Percentiles rank a stretch among this genome's conserved stretches.
Conservation (phyloP, 176 grass and related monocot species). For the Avena atlantica region DNA sequence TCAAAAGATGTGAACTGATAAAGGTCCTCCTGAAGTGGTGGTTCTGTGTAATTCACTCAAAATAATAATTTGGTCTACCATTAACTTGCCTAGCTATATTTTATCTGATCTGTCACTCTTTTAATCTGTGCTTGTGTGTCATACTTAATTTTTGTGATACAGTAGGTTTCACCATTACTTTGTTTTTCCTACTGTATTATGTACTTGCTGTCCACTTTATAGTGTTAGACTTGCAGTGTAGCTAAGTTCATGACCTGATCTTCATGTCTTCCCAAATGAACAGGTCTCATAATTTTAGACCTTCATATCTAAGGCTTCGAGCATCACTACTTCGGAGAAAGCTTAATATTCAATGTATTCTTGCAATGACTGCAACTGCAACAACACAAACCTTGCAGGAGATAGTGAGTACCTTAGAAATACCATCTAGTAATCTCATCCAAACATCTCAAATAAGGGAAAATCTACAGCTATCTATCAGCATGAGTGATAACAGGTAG, state of each 20-base stretch:
- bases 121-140: not conserved
- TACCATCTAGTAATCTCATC: slow-evolving; percentile 71
- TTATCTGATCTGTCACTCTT: not conserved
- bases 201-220: not conserved
- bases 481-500: slow-evolving; percentile 77
- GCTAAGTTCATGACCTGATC: slow-evolving; percentile 20
- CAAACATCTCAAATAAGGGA: slow-evolving; percentile 75
- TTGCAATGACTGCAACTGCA: slow-evolving; percentile 98
- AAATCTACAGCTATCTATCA: slow-evolving; percentile 76
- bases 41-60: no score
- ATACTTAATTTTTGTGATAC: slow-evolving; percentile 14
- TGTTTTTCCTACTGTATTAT: slow-evolving; percentile 31
- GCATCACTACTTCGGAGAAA: slow-evolving; percentile 79
- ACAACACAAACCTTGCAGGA: slow-evolving; percentile 81
- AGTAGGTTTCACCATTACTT: slow-evolving; percentile 11
- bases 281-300: slow-evolving; percentile 99
- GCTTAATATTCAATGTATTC: slow-evolving; percentile 81
- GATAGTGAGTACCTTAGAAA: slow-evolving; percentile 87
- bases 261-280: slow-evolving; percentile 39
- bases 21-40: no score
- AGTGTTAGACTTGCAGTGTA: slow-evolving; percentile 13
- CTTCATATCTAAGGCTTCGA: slow-evolving; percentile 94
- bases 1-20: no score
- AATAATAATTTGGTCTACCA: not conserved
- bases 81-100: not conserved